Evolutionary conservation across 805 yeast species (phyloP).

Genomic region (Metschnikowia proteae): DNA sequence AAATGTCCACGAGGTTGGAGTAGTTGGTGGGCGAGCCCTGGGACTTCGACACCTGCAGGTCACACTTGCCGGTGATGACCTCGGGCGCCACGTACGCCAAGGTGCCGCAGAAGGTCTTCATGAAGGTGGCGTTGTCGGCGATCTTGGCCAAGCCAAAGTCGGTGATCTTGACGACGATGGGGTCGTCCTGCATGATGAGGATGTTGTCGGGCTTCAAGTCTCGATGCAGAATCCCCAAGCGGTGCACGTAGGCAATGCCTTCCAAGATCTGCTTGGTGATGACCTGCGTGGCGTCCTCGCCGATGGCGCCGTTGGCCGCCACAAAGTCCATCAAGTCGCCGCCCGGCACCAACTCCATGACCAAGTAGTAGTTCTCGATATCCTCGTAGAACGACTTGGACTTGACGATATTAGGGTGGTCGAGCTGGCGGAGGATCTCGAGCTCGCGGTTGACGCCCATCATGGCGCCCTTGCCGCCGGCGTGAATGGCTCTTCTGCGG

Average conservation of each 20-base stretch:
- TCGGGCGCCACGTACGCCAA: slow-evolving; percentile 97
- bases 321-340: slow-evolving; percentile 98
- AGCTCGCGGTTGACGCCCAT: slow-evolving; percentile 85
- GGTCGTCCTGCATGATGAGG: slow-evolving; percentile 84
- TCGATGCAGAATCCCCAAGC: slow-evolving; percentile 88
- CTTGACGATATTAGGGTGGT: slow-evolving; percentile 82
- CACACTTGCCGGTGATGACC: slow-evolving; percentile 59
- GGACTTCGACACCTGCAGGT: slow-evolving; percentile 25
- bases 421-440: slow-evolving; percentile 67
- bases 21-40: slow-evolving; percentile 43
- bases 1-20: slow-evolving; percentile 89
- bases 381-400: slow-evolving; percentile 86
- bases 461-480: slow-evolving; percentile 54
- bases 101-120: slow-evolving; percentile 98
- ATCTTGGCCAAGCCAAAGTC: slow-evolving; percentile 96
- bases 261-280: slow-evolving; percentile 78
- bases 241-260: slow-evolving; percentile 85
- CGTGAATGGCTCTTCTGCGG: slow-evolving; percentile 66
- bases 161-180: slow-evolving; percentile 86
- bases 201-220: slow-evolving; percentile 97
- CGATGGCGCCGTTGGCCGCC: slow-evolving; percentile 85
- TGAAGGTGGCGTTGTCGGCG: slow-evolving; percentile 74
- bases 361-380: slow-evolving; percentile 71
- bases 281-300: slow-evolving; percentile 86
- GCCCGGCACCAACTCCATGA: slow-evolving; percentile 94